Evolutionary conservation across 352 stramenopile species (phyloP).

Genomic region (Globisporangium echinulatum): DNA sequence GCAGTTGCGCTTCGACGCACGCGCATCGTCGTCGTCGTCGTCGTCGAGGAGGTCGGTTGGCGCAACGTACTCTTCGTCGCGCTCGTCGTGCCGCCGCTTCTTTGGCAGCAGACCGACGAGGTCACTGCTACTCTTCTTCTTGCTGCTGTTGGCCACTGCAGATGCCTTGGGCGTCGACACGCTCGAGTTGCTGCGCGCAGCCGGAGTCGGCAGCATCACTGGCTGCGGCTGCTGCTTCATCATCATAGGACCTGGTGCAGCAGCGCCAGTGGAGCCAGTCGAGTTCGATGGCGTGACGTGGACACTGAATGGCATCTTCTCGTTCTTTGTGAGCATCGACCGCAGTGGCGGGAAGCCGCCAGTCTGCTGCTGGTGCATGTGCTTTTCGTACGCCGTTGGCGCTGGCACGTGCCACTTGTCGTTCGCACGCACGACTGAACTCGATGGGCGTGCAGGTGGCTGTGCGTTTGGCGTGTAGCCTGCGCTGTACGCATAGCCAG

Average conservation of each 20-base stretch:
- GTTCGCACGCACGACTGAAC: conserved; percentile 7
- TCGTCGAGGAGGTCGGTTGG: conserved; percentile 2
- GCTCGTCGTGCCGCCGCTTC: conserved; percentile 20
- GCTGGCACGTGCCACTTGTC: conserved; percentile 14
- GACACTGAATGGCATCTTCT: conserved; percentile 6
- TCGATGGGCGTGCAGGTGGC: neutral
- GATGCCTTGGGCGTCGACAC: neutral
- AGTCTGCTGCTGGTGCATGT: conserved; percentile 8
- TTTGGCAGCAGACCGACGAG: conserved; percentile 16
- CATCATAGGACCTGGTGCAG: conserved; percentile 18
- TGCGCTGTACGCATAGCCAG: conserved; percentile 1
- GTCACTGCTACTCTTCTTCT: conserved; percentile 1
- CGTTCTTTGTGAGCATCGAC: conserved; percentile 14
- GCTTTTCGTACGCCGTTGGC: conserved; percentile 1
- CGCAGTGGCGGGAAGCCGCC: conserved; percentile 9
- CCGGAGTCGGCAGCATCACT: conserved; percentile 1
- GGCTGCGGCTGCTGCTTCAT: conserved; percentile 8
- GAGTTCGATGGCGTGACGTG: neutral
- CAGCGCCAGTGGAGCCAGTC: too few relatives aligned
- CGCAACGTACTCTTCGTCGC: conserved; percentile 6
- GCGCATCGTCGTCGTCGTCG: conserved; percentile 10
- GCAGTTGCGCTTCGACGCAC: conserved; percentile 41
- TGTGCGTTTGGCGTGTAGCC: neutral
- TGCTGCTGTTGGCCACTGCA: neutral
- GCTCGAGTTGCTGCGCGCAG: neutral